Percentiles rank a stretch among this genome's conserved stretches.
Conservation (phyloP, 2,329 filamentous ascomycete species). For the Diplodia mutila region DNA sequence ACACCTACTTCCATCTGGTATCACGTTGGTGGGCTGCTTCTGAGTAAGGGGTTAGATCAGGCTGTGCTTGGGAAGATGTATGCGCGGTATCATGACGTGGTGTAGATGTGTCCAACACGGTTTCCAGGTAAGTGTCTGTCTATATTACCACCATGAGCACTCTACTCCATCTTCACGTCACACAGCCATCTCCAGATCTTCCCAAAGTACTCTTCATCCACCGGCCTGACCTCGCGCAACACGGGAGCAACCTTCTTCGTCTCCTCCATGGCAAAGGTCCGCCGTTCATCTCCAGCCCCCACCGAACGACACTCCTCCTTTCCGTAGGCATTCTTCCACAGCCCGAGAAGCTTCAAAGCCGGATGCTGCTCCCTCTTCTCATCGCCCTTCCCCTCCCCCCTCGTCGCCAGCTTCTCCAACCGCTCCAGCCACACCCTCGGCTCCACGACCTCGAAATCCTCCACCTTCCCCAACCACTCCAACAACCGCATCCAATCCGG, state of each 20-base stretch:
- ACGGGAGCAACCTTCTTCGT: constrained; percentile 41
- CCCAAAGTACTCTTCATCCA: constrained; percentile 49
- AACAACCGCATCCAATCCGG: constrained; percentile 54
- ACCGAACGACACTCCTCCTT: not conserved
- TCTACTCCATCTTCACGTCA: not conserved
- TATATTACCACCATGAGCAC: no score
- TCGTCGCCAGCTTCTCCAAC: constrained; percentile 37
- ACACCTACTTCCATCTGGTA: no score
- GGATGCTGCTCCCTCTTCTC: constrained; percentile 44
- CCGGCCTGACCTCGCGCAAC: constrained; percentile 43
- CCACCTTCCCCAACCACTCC: constrained; percentile 47
- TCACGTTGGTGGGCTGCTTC: no score
- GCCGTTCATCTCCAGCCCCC: not conserved
- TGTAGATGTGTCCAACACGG: no score
- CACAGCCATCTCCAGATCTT: constrained; percentile 50
- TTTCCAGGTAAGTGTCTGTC: no score
- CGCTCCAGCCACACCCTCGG: constrained; percentile 49
- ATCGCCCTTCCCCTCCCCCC: not conserved
- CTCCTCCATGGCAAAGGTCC: constrained; percentile 41
- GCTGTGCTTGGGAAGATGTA: no score
- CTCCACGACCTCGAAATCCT: constrained; percentile 47
- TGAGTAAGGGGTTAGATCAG: no score
- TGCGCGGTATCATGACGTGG: no score
- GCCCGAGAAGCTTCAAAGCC: constrained; percentile 52
- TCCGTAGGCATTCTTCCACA: constrained; percentile 50